Evolutionary conservation across 2,329 filamentous ascomycete genomes (phyloP).

Genomic region (Epichloe amarillans): DNA sequence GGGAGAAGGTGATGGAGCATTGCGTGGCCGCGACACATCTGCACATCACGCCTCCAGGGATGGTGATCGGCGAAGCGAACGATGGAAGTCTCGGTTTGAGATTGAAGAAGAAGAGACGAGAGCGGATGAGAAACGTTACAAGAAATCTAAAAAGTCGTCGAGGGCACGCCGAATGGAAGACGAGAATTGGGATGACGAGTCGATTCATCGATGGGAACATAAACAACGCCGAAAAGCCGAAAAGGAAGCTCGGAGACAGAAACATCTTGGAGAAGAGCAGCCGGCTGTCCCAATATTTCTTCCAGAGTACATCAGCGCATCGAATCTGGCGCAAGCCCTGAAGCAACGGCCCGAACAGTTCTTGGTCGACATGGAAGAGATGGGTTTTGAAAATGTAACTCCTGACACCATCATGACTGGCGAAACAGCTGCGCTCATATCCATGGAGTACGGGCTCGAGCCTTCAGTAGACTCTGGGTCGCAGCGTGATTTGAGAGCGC

Average conservation of each 20-base stretch:
- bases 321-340: constrained; percentile 63
- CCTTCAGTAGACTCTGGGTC: constrained; percentile 59
- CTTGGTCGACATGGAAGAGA: constrained; percentile 59
- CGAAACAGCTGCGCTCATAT: constrained; percentile 80
- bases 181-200: constrained; percentile 27
- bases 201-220: constrained; percentile 22
- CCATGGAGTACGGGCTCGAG: constrained; percentile 85
- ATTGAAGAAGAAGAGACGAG: constrained; percentile 13
- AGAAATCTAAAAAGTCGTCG: constrained; percentile 12
- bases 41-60: constrained; percentile 2
- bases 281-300: constrained; percentile 52
- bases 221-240: constrained; percentile 29
- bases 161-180: constrained; percentile 11
- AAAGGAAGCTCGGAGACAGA: constrained; percentile 25
- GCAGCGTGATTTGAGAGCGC: constrained; percentile 55
- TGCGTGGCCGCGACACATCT: background rate
- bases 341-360: constrained; percentile 60
- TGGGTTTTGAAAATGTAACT: constrained; percentile 80
- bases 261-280: constrained; percentile 28
- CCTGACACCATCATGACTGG: constrained; percentile 78
- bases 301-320: constrained; percentile 85
- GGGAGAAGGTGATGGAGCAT: background rate
- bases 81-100: constrained; percentile 20
- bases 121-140: constrained; percentile 11
- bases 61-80: constrained; percentile 9